Evolutionary conservation across 1,139 yeast genomes (phyloP).

Genomic region (Yamadazyma mexicana): DNA sequence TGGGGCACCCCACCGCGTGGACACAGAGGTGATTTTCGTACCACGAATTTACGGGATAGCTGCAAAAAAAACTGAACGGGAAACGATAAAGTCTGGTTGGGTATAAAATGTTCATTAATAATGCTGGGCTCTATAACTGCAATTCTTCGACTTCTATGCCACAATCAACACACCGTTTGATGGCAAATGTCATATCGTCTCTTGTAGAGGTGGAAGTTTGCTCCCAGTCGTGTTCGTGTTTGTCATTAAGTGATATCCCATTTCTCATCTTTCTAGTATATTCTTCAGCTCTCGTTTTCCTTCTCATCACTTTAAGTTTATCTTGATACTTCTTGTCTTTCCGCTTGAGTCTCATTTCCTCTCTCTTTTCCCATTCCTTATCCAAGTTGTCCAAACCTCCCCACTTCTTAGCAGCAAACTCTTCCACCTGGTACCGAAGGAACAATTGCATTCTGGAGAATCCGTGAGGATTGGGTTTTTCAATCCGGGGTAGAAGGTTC

Average conservation of each 20-base stretch:
- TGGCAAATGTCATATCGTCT: slow-evolving; percentile 48
- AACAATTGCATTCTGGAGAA: slow-evolving; percentile 92
- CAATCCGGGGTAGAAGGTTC: slow-evolving; percentile 68
- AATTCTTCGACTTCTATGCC: slow-evolving; percentile 83
- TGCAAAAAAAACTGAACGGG: slow-evolving; percentile 10
- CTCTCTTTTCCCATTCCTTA: slow-evolving; percentile 87
- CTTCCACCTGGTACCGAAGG: slow-evolving; percentile 86
- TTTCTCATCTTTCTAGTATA: slow-evolving; percentile 68
- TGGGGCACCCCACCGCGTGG: too few species aligned
- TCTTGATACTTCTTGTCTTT: slow-evolving; percentile 78
- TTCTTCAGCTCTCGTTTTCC: slow-evolving; percentile 90
- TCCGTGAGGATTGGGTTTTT: slow-evolving; percentile 94
- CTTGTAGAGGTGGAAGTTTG: slow-evolving; percentile 43
- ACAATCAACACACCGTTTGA: slow-evolving; percentile 73
- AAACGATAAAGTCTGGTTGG: too few species aligned
- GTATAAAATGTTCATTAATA: too few species aligned
- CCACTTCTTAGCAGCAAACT: slow-evolving; percentile 92
- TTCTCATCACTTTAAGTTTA: slow-evolving; percentile 80
- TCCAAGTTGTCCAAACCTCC: slow-evolving; percentile 87
- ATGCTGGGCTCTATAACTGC: slow-evolving; percentile 11
- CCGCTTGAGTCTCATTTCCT: slow-evolving; percentile 65
- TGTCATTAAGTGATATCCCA: slow-evolving; percentile 48
- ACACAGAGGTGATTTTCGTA: too few species aligned
- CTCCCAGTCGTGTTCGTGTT: slow-evolving; percentile 82
- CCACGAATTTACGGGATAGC: too few species aligned